phyloP scores from a whole-genome alignment of 345 rosid genomes.

The Eucalyptus decipiens region DNA sequence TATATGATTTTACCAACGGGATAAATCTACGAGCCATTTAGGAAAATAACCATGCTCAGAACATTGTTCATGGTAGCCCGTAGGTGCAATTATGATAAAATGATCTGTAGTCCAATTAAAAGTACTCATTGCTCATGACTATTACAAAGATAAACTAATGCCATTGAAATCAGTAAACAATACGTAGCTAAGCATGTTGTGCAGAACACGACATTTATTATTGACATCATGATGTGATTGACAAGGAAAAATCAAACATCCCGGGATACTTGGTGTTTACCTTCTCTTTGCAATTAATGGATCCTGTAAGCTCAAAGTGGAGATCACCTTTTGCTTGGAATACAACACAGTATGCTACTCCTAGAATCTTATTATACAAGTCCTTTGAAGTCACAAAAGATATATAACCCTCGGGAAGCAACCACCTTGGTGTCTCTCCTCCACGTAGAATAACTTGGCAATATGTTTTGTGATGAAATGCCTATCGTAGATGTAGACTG shows the following conservation, averaged over 20 bases:
- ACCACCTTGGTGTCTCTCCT: no score
- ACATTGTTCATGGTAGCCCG: not conserved
- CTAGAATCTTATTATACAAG: no score
- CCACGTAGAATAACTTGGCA: no score
- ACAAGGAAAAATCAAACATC: not conserved
- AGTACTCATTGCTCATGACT: not conserved
- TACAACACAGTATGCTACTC: no score
- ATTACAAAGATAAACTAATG: not conserved
- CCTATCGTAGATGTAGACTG: no score
- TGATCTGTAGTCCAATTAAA: not conserved
- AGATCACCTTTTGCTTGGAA: no score
- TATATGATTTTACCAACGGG: not conserved
- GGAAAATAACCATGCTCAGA: not conserved
- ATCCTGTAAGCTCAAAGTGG: no score
- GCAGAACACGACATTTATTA: not conserved
- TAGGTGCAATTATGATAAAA: not conserved
- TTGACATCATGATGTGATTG: not conserved
- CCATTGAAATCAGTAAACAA: not conserved
- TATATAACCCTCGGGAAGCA: no score
- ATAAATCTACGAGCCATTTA: not conserved
- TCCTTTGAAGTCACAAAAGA: no score
- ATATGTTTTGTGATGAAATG: no score
- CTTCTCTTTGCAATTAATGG: no score
- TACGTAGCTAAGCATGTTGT: not conserved
- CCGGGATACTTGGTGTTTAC: no score